Percentiles rank a stretch among this genome's conserved stretches.
Conservation (phyloP, 768 basidiomycete genomes). For the Boletus reticulatus region DNA sequence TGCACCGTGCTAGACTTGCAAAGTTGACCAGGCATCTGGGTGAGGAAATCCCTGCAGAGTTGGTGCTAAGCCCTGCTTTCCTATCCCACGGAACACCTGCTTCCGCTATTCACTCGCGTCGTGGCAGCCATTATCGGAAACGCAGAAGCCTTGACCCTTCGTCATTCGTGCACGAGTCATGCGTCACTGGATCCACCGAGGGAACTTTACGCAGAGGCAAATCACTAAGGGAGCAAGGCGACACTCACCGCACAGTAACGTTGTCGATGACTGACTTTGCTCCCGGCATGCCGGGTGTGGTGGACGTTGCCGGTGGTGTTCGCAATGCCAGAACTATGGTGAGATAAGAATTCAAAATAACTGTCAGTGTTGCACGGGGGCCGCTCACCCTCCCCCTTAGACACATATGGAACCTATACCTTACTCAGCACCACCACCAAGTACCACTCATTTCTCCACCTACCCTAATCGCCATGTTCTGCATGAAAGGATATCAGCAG, state of each 20-base stretch:
- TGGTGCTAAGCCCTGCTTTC: constrained; percentile 21
- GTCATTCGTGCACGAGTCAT: neutral
- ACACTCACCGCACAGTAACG: too few species aligned
- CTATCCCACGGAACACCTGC: neutral
- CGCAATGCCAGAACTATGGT: constrained; percentile 1
- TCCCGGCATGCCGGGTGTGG: neutral
- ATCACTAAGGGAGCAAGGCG: constrained; percentile 25
- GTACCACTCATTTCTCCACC: neutral
- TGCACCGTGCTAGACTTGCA: constrained; percentile 31
- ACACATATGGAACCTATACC: neutral
- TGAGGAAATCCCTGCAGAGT: constrained; percentile 38
- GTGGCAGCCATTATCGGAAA: constrained; percentile 7
- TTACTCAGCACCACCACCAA: neutral
- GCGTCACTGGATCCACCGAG: too few species aligned
- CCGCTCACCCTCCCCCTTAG: constrained; percentile 4
- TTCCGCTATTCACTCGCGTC: neutral
- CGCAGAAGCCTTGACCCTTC: constrained; percentile 16
- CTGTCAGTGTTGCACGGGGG: neutral
- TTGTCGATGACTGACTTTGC: neutral
- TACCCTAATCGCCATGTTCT: neutral
- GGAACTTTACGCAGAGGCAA: constrained; percentile 26
- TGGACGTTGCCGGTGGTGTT: neutral
- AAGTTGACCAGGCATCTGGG: constrained; percentile 39
- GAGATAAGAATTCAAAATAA: neutral
- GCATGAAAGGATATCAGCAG: neutral